These are phyloP conservation scores for Neurospora sp. DNA, from an alignment of 495 filamentous ascomycete species.

Conservation along the genomic window DNA sequence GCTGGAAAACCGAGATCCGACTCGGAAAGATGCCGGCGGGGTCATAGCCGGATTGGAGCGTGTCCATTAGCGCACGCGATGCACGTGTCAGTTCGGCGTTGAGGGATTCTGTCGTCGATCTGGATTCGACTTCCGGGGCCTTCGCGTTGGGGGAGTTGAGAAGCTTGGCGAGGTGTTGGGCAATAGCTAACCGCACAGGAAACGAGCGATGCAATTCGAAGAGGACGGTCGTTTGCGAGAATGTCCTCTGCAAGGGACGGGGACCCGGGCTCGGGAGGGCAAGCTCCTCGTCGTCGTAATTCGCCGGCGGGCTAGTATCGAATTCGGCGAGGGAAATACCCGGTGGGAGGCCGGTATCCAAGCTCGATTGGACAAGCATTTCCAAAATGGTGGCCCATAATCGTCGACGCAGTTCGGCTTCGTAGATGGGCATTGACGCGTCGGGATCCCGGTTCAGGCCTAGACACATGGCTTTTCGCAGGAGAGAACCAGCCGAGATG, in stretches of 20 bases:
- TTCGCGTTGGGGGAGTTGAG: conserved; percentile 20
- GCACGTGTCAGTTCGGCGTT: conserved; percentile 22
- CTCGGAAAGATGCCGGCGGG: conserved; percentile 23
- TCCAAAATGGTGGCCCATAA: conserved; percentile 61
- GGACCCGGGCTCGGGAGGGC: conserved; percentile 7
- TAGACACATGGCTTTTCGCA: conserved; percentile 50
- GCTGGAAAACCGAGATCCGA: conserved; percentile 25
- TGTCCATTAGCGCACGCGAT: conserved; percentile 20
- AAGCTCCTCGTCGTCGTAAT: conserved; percentile 40
- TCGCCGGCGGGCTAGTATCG: conserved; percentile 44
- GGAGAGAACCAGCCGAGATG: conserved; percentile 46
- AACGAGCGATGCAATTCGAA: conserved; percentile 27
- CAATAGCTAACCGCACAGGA: conserved; percentile 23
- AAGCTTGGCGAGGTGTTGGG: conserved; percentile 25
- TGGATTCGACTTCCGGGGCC: conserved; percentile 25
- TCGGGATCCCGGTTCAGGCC: conserved; percentile 52
- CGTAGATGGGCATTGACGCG: conserved; percentile 32
- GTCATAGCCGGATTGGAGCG: conserved; percentile 23
- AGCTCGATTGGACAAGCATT: conserved; percentile 46
- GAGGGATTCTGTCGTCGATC: not conserved
- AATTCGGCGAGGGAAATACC: conserved; percentile 45
- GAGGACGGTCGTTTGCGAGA: conserved; percentile 31
- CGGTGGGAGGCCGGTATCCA: conserved; percentile 50
- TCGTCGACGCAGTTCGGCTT: conserved; percentile 55
- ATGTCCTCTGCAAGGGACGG: conserved; percentile 14